Evolutionary conservation across 169 alveolate genomes (phyloP).

Genomic region (Plasmodium reichenowi): DNA sequence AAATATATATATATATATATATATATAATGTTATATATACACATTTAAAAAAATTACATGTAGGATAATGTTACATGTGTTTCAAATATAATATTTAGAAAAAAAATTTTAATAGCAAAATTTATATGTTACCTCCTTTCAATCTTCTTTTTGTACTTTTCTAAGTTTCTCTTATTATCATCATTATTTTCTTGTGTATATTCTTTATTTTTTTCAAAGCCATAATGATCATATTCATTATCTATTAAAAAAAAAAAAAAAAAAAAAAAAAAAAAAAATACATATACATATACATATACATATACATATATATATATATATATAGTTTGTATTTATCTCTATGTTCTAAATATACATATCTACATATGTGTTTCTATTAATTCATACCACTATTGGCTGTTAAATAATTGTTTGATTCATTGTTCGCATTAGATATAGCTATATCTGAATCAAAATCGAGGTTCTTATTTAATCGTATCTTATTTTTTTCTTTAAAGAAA

Average conservation of each 20-base stretch:
- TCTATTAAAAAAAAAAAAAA: slow-evolving; percentile 10
- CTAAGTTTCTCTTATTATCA: slow-evolving; percentile 39
- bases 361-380: neutral
- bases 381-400: slow-evolving; percentile 50
- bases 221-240: slow-evolving; percentile 72
- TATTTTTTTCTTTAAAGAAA: slow-evolving; percentile 74
- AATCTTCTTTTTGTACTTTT: slow-evolving; percentile 45
- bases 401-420: slow-evolving; percentile 55
- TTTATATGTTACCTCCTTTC: slow-evolving; percentile 30
- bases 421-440: slow-evolving; percentile 55
- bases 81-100: neutral
- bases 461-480: slow-evolving; percentile 42
- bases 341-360: neutral
- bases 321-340: neutral
- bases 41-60: neutral
- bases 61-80: neutral
- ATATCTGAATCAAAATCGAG: slow-evolving; percentile 51
- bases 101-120: too few species aligned
- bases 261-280: too few species aligned
- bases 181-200: slow-evolving; percentile 4
- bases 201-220: slow-evolving; percentile 70
- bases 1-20: slow-evolving; percentile 7
- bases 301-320: neutral
- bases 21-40: neutral
- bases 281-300: neutral